Evolutionary conservation across 306 rosid species (phyloP).

Genomic region (Gastrolobium villosum): DNA sequence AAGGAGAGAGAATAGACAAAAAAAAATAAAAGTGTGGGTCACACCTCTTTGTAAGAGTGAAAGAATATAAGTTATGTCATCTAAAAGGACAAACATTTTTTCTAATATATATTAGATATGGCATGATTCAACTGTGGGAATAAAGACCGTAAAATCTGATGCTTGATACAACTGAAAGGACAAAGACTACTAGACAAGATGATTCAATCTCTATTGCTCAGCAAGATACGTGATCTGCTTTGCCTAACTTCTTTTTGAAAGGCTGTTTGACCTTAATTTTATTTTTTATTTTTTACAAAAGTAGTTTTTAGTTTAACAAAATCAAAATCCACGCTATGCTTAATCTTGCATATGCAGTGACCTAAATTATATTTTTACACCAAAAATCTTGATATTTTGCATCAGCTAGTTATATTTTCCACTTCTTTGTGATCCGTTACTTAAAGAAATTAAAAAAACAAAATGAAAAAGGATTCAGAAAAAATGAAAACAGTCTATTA

Average conservation of each 20-base stretch:
- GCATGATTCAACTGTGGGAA: neutral
- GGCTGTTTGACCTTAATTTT: constrained; percentile 3
- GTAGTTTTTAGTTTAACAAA: constrained; percentile 1
- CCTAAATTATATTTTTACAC: constrained; percentile 1
- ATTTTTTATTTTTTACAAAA: constrained; percentile 16
- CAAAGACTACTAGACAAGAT: constrained; percentile 34
- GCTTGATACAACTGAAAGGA: constrained; percentile 40
- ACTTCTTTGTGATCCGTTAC: constrained; percentile 34
- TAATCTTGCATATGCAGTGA: neutral
- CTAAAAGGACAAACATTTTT: too few relatives aligned
- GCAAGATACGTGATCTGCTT: constrained; percentile 47
- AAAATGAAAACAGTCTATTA: neutral
- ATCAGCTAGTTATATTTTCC: constrained; percentile 7
- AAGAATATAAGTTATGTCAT: too few relatives aligned
- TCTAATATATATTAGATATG: neutral
- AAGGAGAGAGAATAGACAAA: too few relatives aligned
- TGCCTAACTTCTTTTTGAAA: constrained; percentile 52
- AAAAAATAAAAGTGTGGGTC: too few relatives aligned
- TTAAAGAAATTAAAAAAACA: constrained; percentile 19
- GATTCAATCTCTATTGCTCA: constrained; percentile 18
- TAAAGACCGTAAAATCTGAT: neutral
- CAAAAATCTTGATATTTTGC: neutral
- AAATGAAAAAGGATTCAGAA: too few relatives aligned
- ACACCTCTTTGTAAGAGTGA: too few relatives aligned
- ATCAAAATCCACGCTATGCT: constrained; percentile 20